Conservation (phyloP, 345 rosid genomes). For the Arabidopsis arenosa region DNA sequence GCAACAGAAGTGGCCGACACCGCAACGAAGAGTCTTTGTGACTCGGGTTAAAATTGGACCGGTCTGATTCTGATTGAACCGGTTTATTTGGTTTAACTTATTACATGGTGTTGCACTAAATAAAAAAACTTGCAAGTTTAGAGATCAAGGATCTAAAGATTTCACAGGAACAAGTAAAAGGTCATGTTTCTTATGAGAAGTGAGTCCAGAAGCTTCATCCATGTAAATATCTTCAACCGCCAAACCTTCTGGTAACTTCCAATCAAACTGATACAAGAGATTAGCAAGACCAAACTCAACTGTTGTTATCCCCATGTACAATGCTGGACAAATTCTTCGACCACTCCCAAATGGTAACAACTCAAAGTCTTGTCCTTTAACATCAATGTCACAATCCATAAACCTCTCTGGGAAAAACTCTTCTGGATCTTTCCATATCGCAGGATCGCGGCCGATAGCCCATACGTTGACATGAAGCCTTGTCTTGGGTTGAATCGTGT, state of each 20-base stretch:
- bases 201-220: constrained; percentile 43
- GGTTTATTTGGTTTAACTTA: neutral
- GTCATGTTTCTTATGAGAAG: constrained; percentile 32
- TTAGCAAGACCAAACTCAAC: constrained; percentile 49
- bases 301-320: constrained; percentile 38
- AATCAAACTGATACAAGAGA: constrained; percentile 42
- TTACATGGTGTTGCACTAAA: too few species aligned
- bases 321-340: constrained; percentile 49
- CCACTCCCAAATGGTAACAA: constrained; percentile 46
- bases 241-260: constrained; percentile 46
- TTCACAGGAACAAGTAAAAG: constrained; percentile 42
- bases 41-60: neutral
- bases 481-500: constrained; percentile 45
- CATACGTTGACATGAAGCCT: constrained; percentile 48
- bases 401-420: constrained; percentile 51
- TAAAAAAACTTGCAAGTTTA: too few species aligned
- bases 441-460: constrained; percentile 49
- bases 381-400: constrained; percentile 41
- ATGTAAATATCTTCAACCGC: constrained; percentile 26
- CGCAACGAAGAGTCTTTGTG: neutral
- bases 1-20: constrained; percentile 12
- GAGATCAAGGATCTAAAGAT: neutral
- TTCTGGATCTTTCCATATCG: constrained; percentile 45
- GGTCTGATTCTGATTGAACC: constrained; percentile 20
- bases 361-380: constrained; percentile 46